Percentiles rank a stretch among this genome's conserved stretches.
phyloP scores from a whole-genome alignment of 805 yeast genomes.

The Cyberlindnera xylosilytica region DNA sequence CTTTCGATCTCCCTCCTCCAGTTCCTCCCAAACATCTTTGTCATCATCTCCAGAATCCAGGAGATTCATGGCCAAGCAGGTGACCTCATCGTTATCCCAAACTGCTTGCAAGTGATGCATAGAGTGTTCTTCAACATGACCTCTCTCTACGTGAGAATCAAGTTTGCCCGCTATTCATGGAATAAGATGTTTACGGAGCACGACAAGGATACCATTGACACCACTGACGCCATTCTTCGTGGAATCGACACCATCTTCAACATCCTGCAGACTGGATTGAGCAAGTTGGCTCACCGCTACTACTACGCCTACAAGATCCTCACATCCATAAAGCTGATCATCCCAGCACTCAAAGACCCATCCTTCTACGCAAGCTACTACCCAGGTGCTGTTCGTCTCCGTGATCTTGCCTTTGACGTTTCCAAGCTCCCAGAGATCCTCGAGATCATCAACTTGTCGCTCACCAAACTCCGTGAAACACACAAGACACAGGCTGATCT shows the following conservation, averaged over 20 bases:
- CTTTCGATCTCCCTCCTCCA: constrained; percentile 3
- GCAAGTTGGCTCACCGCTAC: constrained; percentile 7
- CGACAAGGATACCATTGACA: not conserved
- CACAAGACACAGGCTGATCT: not conserved
- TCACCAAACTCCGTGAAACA: not conserved
- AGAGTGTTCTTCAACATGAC: constrained; percentile 2
- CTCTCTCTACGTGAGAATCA: constrained; percentile 10
- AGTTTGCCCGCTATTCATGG: constrained; percentile 8
- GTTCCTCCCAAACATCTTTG: constrained; percentile 8
- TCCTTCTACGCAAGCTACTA: constrained; percentile 8
- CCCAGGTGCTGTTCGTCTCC: constrained; percentile 10
- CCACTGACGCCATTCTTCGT: not conserved
- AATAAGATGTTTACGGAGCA: not conserved
- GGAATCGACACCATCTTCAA: constrained; percentile 6
- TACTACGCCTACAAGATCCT: constrained; percentile 13
- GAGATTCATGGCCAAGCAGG: constrained; percentile 1
- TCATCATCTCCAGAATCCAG: constrained; percentile 3
- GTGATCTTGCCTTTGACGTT: constrained; percentile 3
- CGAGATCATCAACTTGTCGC: not conserved
- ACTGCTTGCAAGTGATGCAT: constrained; percentile 2
- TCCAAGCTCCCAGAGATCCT: not conserved
- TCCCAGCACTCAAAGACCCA: constrained; percentile 2
- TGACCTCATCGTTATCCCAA: constrained; percentile 6
- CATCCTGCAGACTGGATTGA: constrained; percentile 1
- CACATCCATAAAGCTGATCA: constrained; percentile 2